Base-by-base conservation (phyloP, 164 flowering plant species). In the Malania oleifera region DNA sequence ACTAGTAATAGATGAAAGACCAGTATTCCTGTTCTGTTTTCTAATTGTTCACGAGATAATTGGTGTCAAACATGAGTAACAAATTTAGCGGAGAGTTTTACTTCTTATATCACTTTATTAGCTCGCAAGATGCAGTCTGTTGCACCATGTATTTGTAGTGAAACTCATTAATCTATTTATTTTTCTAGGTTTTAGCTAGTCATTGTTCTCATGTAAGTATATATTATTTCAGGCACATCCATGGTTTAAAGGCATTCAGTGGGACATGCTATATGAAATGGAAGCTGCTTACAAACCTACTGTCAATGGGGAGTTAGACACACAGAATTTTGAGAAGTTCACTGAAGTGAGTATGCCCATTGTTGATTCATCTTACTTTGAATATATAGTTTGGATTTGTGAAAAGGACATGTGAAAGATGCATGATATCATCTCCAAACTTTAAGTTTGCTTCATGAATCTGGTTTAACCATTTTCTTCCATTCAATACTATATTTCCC, bases 261-360 rank as follows among this genome's bases (percentile, higher is more conserved):
- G 92, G 88, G 92, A 83, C 51, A 75, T 45, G 68, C 65, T 86
- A 46, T 86, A 83, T 71, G 92, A 86, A 64, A 80, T 78, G 73
- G 92, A 86, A 72, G 88, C 92, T 69, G 88, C 82, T 31, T 81
- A 81, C 75, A 80, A 73, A 71, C 88, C 92, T 44, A 70, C 64
- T 23, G 85, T 83, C n/a, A 69, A 35, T 62, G 92, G 86, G 57
- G 92, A 86, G 22, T 61, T 79, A 43, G 92, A 86, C 68, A 86
- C 86, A n/a, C 92, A 81, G 66, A 86, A 86, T 62, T 86, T 86
- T 73, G 88, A 83, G 69, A 80, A 80, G 68, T 86, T 86, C 58
- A 76, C 83, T 46, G 92, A 86, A 37, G 92, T 83, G 63, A 81
- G 86, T 71, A 29, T 25, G 8, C 44, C 58, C 40, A 29, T 46